These are phyloP conservation scores for Xylariaceae sp. DNA, from an alignment of 2,329 filamentous ascomycete genomes.

Conservation along the genomic window DNA sequence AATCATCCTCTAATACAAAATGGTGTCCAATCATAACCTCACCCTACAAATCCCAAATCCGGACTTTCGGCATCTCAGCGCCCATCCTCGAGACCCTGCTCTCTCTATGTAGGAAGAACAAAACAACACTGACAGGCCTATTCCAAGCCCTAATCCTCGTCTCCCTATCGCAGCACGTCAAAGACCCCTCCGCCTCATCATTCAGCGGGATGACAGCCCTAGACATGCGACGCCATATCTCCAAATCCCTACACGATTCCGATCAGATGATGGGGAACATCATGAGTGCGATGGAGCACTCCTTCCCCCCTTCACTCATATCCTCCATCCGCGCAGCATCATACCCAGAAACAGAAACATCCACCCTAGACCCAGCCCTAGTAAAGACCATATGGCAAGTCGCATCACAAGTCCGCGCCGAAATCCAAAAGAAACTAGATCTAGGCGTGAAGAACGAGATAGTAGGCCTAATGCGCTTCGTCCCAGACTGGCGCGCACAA, in stretches of 20 bases:
- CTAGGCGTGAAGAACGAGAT: conserved; percentile 31
- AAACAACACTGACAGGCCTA: conserved; percentile 26
- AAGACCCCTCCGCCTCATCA: background rate
- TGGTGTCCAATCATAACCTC: conserved; percentile 22
- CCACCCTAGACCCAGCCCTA: conserved; percentile 6
- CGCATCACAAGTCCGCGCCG: conserved; percentile 28
- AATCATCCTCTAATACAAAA: conserved; percentile 13
- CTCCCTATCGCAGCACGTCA: conserved; percentile 12
- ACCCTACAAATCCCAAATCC: conserved; percentile 23
- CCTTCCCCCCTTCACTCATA: background rate
- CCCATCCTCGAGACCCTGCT: conserved; percentile 8
- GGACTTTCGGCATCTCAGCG: conserved; percentile 18
- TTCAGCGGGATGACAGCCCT: conserved; percentile 18
- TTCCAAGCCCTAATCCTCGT: conserved; percentile 20
- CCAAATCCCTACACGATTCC: conserved; percentile 5
- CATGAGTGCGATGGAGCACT: conserved; percentile 18
- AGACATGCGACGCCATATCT: conserved; percentile 15
- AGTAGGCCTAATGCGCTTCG: conserved; percentile 33
- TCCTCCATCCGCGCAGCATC: background rate
- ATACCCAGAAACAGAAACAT: background rate
- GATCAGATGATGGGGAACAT: conserved; percentile 19
- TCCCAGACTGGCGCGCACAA: conserved; percentile 35
- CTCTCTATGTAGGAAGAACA: conserved; percentile 14
- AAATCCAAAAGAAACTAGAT: conserved; percentile 30
- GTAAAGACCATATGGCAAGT: conserved; percentile 16